Conservation (phyloP, 805 yeast genomes). For the Candida broadrunensis region DNA sequence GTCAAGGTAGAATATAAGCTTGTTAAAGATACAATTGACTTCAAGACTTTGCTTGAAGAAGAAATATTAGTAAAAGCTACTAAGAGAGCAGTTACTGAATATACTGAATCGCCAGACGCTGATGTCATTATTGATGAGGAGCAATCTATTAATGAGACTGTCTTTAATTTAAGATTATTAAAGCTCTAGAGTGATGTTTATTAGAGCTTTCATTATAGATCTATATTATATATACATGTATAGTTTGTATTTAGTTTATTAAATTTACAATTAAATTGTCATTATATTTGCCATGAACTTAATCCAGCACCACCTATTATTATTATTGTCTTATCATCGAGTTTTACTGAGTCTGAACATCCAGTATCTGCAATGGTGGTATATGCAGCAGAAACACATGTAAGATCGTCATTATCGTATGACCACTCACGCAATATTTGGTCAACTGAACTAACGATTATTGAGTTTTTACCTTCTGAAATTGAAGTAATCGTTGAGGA, state of each 20-base stretch:
- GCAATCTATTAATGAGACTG: conserved; percentile 71
- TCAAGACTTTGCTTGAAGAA: conserved; percentile 65
- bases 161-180: conserved; percentile 74
- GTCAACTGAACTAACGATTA: conserved; percentile 76
- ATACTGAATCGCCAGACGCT: conserved; percentile 39
- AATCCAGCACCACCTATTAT: conserved; percentile 82
- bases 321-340: conserved; percentile 26
- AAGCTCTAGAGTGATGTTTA: conserved; percentile 42
- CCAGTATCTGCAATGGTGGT: conserved; percentile 94
- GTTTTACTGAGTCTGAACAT: conserved; percentile 45
- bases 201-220: conserved; percentile 2
- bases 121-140: conserved; percentile 82
- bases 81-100: conserved; percentile 56
- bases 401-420: conserved; percentile 18
- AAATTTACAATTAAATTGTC: not conserved
- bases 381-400: conserved; percentile 42
- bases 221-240: conserved; percentile 3
- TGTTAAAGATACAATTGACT: conserved; percentile 60
- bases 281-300: conserved; percentile 42
- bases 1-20: conserved; percentile 80
- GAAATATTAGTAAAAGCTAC: conserved; percentile 76
- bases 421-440: conserved; percentile 73
- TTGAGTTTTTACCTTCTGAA: conserved; percentile 21
- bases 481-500: conserved; percentile 83
- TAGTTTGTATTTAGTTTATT: not conserved